Percentiles rank a stretch among this genome's conserved stretches.
Conservation (phyloP, 192 early-diverging fungal genomes). For the Dissophora globulifera region DNA sequence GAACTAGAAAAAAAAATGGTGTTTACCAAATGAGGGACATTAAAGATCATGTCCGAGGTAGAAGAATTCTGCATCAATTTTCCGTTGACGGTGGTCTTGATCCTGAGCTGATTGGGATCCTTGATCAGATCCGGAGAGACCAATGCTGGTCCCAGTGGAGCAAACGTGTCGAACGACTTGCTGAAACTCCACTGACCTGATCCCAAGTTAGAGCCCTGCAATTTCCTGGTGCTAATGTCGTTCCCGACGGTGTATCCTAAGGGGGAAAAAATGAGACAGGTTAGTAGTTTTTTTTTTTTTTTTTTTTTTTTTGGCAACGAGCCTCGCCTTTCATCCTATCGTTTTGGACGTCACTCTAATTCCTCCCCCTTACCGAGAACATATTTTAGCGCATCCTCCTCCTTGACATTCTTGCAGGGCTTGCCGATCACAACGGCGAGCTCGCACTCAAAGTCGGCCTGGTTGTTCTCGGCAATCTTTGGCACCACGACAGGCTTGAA, state of each 20-base stretch:
- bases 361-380: conserved; percentile 64
- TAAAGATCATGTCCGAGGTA: conserved; percentile 69
- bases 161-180: conserved; percentile 72
- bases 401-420: conserved; percentile 60
- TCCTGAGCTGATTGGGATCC: conserved; percentile 60
- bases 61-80: conserved; percentile 60
- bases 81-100: conserved; percentile 58
- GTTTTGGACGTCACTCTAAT: no score
- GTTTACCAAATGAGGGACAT: conserved; percentile 58
- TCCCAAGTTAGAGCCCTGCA: conserved; percentile 59
- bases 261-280: neutral
- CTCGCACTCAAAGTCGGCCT: conserved; percentile 72
- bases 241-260: conserved; percentile 67
- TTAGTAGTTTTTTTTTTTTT: no score
- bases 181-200: conserved; percentile 70
- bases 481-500: conserved; percentile 60
- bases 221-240: conserved; percentile 69
- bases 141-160: conserved; percentile 65
- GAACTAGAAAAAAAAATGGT: neutral
- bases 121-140: conserved; percentile 63
- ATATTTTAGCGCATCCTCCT: conserved; percentile 59
- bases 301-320: no score
- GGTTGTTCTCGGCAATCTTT: conserved; percentile 57
- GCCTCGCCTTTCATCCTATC: no score
- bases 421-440: conserved; percentile 71